Conservation (phyloP, 768 basidiomycete genomes). For the Botryobasidium botryosum region DNA sequence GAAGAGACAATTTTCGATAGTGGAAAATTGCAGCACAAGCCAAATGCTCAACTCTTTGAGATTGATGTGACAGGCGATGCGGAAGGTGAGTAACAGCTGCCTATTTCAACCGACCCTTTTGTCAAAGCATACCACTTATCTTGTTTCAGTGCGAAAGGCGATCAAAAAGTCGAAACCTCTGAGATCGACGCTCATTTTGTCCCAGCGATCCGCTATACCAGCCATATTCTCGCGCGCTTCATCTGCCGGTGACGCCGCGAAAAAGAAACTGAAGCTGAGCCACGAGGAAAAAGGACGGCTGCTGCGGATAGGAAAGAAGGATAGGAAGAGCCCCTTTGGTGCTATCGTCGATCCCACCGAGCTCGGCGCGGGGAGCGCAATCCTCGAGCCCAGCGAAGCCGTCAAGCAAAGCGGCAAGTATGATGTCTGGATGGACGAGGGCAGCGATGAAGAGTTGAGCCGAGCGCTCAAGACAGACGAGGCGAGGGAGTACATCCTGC, state of each 20-base stretch:
- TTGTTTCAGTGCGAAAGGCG: conserved; percentile 38
- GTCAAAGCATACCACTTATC: neutral
- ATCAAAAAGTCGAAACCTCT: conserved; percentile 16
- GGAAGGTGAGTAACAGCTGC: conserved; percentile 30
- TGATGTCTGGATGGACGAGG: conserved; percentile 37
- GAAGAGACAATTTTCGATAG: too few species aligned
- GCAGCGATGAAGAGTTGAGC: conserved; percentile 23
- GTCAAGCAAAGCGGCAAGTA: conserved; percentile 27
- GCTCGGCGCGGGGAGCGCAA: conserved; percentile 27
- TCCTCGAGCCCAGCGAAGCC: conserved; percentile 23
- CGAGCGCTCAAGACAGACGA: conserved; percentile 25
- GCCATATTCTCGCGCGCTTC: conserved; percentile 49
- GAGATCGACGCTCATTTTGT: conserved; percentile 57
- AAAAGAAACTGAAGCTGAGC: conserved; percentile 25
- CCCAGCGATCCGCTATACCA: conserved; percentile 76
- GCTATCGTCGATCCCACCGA: conserved; percentile 50
- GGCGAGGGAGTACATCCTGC: conserved; percentile 14
- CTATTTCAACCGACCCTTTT: neutral
- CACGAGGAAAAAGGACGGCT: conserved; percentile 60
- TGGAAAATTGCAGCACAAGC: conserved; percentile 43
- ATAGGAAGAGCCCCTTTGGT: conserved; percentile 57
- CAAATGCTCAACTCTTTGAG: conserved; percentile 59
- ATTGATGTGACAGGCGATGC: conserved; percentile 71
- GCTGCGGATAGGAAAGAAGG: conserved; percentile 56
- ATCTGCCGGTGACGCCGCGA: conserved; percentile 1